Percentiles rank a stretch among this genome's conserved stretches.
phyloP scores from a whole-genome alignment of 192 early-diverging fungal genomes.

The Powellomyces hirtus region DNA sequence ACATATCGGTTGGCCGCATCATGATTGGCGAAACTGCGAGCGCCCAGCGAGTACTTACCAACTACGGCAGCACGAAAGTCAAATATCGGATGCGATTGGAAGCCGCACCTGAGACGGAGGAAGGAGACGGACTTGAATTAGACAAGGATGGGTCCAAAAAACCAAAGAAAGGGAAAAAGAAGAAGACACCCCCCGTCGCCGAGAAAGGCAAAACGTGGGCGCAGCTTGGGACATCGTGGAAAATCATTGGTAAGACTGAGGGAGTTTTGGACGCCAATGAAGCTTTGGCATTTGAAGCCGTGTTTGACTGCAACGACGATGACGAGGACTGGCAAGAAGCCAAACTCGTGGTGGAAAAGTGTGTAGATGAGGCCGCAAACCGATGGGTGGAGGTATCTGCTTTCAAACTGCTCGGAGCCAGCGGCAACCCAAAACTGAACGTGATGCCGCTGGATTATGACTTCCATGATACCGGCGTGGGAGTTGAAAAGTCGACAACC shows the following conservation, averaged over 20 bases:
- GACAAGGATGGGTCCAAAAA: slow-evolving; percentile 7
- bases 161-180: slow-evolving; percentile 27
- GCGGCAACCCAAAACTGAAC: slow-evolving; percentile 46
- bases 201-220: slow-evolving; percentile 22
- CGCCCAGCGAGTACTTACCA: slow-evolving; percentile 37
- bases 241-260: slow-evolving; percentile 36
- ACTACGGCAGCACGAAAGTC: slow-evolving; percentile 44
- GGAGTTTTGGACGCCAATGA: slow-evolving; percentile 42
- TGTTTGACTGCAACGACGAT: slow-evolving; percentile 49
- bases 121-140: slow-evolving; percentile 11
- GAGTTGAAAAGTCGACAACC: slow-evolving; percentile 13
- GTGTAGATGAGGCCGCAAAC: slow-evolving; percentile 21
- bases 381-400: slow-evolving; percentile 43
- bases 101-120: slow-evolving; percentile 11
- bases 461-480: slow-evolving; percentile 42
- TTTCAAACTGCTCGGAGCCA: slow-evolving; percentile 47
- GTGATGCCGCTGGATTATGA: slow-evolving; percentile 36
- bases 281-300: slow-evolving; percentile 30
- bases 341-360: slow-evolving; percentile 45
- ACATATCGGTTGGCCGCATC: slow-evolving; percentile 51
- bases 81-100: slow-evolving; percentile 49
- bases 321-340: slow-evolving; percentile 58
- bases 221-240: slow-evolving; percentile 35
- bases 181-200: slow-evolving; percentile 9
- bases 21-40: slow-evolving; percentile 46